phyloP scores from a whole-genome alignment of 2,329 filamentous ascomycete species.

The Cladosporium austrohemisphaericum region DNA sequence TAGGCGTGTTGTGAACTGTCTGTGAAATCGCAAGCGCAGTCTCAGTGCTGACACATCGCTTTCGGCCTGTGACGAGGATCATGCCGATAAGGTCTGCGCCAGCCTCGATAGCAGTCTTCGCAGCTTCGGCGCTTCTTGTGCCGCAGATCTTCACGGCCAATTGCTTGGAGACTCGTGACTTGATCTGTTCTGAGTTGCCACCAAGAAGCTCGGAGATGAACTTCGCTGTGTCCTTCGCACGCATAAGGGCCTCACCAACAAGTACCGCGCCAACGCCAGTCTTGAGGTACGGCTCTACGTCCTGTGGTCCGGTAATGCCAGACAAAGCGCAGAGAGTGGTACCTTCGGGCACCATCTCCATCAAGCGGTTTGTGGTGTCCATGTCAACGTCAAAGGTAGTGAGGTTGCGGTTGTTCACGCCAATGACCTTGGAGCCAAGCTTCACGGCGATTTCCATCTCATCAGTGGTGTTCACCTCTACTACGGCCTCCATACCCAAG shows the following conservation, averaged over 20 bases:
- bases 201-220: conserved; percentile 86
- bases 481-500: conserved; percentile 93
- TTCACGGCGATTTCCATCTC: conserved; percentile 88
- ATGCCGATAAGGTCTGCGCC: conserved; percentile 93
- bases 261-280: conserved; percentile 91
- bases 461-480: conserved; percentile 91
- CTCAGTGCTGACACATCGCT: conserved; percentile 74
- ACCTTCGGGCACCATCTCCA: conserved; percentile 77
- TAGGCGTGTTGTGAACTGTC: conserved; percentile 60
- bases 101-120: conserved; percentile 73
- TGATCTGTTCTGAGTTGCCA: conserved; percentile 34
- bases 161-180: conserved; percentile 25
- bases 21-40: conserved; percentile 76
- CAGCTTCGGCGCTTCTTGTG: conserved; percentile 77
- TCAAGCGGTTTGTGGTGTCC: conserved; percentile 67
- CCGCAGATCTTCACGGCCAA: conserved; percentile 93
- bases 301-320: conserved; percentile 83
- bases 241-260: conserved; percentile 94
- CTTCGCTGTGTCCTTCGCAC: conserved; percentile 71
- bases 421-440: conserved; percentile 85
- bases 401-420: conserved; percentile 95
- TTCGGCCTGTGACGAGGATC: conserved; percentile 78
- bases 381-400: conserved; percentile 97
- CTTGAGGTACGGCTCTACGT: conserved; percentile 81
- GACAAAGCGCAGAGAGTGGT: conserved; percentile 92